phyloP scores from a whole-genome alignment of 805 yeast genomes.

The Blastobotrys americana region DNA sequence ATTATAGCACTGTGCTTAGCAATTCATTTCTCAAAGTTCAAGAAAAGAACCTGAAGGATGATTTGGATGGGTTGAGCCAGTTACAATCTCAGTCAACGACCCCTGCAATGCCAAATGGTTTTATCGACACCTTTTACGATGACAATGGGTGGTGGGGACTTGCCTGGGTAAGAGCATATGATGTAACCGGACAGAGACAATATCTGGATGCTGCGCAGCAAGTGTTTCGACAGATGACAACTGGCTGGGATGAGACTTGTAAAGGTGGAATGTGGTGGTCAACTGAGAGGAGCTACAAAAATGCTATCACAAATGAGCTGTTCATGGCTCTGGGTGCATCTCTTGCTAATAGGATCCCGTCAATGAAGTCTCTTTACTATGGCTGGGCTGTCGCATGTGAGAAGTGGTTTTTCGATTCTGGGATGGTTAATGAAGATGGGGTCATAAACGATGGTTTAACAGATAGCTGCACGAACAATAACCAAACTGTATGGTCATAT shows the following conservation, averaged over 20 bases:
- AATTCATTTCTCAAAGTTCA: neutral
- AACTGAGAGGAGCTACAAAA: constrained; percentile 7
- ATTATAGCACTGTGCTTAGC: neutral
- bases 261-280: constrained; percentile 16
- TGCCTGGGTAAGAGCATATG: constrained; percentile 14
- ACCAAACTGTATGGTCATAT: constrained; percentile 12
- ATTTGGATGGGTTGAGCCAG: neutral
- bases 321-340: constrained; percentile 9
- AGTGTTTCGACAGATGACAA: constrained; percentile 8
- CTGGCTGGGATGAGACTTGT: constrained; percentile 10
- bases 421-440: constrained; percentile 7
- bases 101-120: constrained; percentile 11
- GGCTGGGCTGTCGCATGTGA: constrained; percentile 12
- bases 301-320: constrained; percentile 15
- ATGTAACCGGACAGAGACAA: constrained; percentile 6
- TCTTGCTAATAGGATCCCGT: constrained; percentile 9
- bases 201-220: constrained; percentile 11
- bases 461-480: constrained; percentile 7
- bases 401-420: constrained; percentile 11
- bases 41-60: neutral
- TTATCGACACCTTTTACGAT: constrained; percentile 11
- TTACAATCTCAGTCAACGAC: neutral
- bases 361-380: constrained; percentile 1
- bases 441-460: constrained; percentile 14
- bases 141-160: constrained; percentile 16